phyloP scores from a whole-genome alignment of 371 early-diverging fungal species.

The Zychaea mexicana region DNA sequence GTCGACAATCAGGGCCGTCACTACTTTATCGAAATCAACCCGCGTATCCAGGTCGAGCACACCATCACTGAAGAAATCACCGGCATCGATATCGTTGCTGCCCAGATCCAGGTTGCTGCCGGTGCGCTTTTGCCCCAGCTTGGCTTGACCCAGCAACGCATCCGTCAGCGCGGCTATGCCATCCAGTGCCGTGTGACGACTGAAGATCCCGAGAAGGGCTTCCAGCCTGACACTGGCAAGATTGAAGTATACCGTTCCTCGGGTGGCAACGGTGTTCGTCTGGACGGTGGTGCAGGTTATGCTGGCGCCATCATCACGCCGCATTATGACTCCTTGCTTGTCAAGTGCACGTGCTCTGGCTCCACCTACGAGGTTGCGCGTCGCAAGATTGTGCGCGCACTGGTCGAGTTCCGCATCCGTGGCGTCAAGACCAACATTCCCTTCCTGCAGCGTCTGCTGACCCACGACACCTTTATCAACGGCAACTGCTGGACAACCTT shows the following conservation, averaged over 20 bases:
- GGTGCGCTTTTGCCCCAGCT: slow-evolving; percentile 80
- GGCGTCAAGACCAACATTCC: slow-evolving; percentile 97
- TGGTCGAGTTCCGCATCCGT: slow-evolving; percentile 93
- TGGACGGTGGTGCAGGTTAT: slow-evolving; percentile 89
- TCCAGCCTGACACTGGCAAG: slow-evolving; percentile 95
- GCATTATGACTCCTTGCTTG: slow-evolving; percentile 95
- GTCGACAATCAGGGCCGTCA: slow-evolving; percentile 84
- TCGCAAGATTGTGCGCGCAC: slow-evolving; percentile 83
- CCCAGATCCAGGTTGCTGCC: slow-evolving; percentile 92
- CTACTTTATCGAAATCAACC: slow-evolving; percentile 98
- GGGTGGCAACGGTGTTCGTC: slow-evolving; percentile 88
- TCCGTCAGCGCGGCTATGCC: slow-evolving; percentile 83
- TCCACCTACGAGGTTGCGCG: slow-evolving; percentile 87
- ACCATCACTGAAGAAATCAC: slow-evolving; percentile 95
- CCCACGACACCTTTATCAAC: slow-evolving; percentile 76
- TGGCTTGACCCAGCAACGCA: slow-evolving; percentile 79
- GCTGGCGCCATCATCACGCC: slow-evolving; percentile 93
- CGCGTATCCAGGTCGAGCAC: slow-evolving; percentile 92
- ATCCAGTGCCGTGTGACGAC: slow-evolving; percentile 97
- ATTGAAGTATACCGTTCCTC: slow-evolving; percentile 91
- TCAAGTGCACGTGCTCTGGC: slow-evolving; percentile 90
- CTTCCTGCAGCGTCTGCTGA: slow-evolving; percentile 87
- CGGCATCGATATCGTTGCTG: slow-evolving; percentile 91
- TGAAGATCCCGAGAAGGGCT: slow-evolving; percentile 86
- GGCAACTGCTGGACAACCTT: slow-evolving; percentile 95